Evolutionary conservation across 257 asterid genomes (phyloP), one percentile per base, ranked within the genome.

Genomic region (Anisodus tanguticus): DNA sequence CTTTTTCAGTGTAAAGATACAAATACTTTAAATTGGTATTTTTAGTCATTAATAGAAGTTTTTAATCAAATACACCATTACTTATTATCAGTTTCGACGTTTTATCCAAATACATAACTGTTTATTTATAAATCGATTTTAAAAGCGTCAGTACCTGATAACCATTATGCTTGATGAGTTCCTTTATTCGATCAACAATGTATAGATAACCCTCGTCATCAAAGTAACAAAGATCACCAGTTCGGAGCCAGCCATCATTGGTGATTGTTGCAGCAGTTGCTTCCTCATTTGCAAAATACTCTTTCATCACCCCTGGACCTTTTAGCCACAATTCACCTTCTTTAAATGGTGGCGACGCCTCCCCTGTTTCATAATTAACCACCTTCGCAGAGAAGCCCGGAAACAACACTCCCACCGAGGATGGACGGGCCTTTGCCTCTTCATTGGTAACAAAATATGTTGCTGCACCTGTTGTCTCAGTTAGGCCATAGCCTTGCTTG

Each of bases 81-180:
- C 35, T 31, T 31, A 8, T 51, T 51, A 9, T 41, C 58, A 54
- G 59, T 54, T 54, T 54, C 16, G 3, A n/a, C 0, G 3, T 54
- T 54, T 58, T 58, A 58, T 58, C 63, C 6, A 1, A 13, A 57
- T 35, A 15, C 12, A 70, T 16, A 70, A 2, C 2, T 70, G 8
- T 4, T 17, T 70, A 41, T 68, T 39, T 8, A 15, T 64, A 64
- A 64, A 64, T 11, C 5, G 31, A 11, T 5, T 64, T 31, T 26
- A 64, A 64, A 0, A 6, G 22, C 22, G 55, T 11, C 1, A 3
- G 6, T 85, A 94, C 98, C 97, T 92, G 97, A 86, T 88, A 94
- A 10, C 98, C 97, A 19, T 94, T 94, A 85, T 93, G 94, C 83
- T 94, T 93, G 91, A 94, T 93, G 89, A 94, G 88, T 88, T 94